These are phyloP conservation scores for Lippia alba DNA, from an alignment of 305 asterid genomes.

Conservation along the genomic window DNA sequence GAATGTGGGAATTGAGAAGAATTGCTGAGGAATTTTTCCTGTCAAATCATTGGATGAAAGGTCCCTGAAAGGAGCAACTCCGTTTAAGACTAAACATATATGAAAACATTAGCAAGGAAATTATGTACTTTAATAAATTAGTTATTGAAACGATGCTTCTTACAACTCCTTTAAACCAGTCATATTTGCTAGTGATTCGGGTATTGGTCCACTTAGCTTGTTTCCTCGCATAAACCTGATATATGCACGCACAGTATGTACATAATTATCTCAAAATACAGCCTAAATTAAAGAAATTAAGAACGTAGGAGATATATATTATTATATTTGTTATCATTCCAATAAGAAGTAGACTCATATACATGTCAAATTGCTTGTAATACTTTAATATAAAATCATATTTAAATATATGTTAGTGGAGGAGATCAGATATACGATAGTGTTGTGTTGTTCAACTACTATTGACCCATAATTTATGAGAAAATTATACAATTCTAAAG, in stretches of 20 bases:
- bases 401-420: too few species aligned
- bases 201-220: constrained; percentile 60
- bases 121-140: too few species aligned
- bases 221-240: constrained; percentile 69
- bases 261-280: background rate
- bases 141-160: constrained; percentile 41
- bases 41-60: constrained; percentile 77
- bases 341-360: too few species aligned
- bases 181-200: constrained; percentile 61
- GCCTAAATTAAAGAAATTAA: too few species aligned
- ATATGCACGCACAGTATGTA: constrained; percentile 12
- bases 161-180: constrained; percentile 61
- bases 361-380: too few species aligned
- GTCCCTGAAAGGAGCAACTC: constrained; percentile 56
- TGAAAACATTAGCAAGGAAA: background rate
- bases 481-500: too few species aligned
- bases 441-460: too few species aligned
- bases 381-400: too few species aligned
- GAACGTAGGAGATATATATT: too few species aligned
- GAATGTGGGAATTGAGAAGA: constrained; percentile 66
- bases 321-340: too few species aligned
- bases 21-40: constrained; percentile 66
- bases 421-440: too few species aligned
- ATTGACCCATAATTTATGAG: too few species aligned
- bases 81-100: background rate